A percentile compares a stretch with the other conserved stretches of the same genome.
Evolutionary conservation across 73 alveolate genomes (phyloP).

Genomic region (Paramecium sexaurelia): DNA sequence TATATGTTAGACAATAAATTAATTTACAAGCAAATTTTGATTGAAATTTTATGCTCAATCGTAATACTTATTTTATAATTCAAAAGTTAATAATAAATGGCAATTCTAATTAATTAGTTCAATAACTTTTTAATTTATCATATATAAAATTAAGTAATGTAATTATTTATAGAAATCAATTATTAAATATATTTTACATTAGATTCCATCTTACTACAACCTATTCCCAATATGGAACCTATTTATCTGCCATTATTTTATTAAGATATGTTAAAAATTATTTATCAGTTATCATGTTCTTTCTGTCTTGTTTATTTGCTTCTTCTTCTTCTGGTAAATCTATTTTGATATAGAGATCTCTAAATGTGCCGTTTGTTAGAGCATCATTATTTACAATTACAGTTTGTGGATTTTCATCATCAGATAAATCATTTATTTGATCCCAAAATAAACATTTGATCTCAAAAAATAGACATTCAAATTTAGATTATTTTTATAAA

Average conservation of each 20-base stretch:
- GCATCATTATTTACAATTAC: background rate
- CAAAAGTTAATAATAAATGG: no score
- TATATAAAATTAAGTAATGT: background rate
- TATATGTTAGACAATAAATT: no score
- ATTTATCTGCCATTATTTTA: background rate
- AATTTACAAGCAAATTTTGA: no score
- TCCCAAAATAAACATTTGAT: background rate
- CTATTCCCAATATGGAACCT: slow-evolving; percentile 8
- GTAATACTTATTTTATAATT: no score
- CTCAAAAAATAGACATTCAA: background rate
- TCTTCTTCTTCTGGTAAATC: background rate
- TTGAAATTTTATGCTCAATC: no score
- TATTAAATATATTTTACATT: background rate
- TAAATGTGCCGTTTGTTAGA: background rate
- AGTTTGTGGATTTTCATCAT: background rate
- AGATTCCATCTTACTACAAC: background rate
- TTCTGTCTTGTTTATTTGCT: background rate
- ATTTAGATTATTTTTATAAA: background rate
- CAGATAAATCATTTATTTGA: background rate
- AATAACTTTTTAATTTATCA: no score
- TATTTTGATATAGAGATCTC: background rate
- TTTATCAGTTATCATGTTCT: background rate
- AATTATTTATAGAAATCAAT: background rate
- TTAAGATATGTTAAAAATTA: background rate
- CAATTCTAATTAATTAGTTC: no score